Evolutionary conservation across 2,329 filamentous ascomycete genomes (phyloP).

Genomic region (Claviceps sp.): DNA sequence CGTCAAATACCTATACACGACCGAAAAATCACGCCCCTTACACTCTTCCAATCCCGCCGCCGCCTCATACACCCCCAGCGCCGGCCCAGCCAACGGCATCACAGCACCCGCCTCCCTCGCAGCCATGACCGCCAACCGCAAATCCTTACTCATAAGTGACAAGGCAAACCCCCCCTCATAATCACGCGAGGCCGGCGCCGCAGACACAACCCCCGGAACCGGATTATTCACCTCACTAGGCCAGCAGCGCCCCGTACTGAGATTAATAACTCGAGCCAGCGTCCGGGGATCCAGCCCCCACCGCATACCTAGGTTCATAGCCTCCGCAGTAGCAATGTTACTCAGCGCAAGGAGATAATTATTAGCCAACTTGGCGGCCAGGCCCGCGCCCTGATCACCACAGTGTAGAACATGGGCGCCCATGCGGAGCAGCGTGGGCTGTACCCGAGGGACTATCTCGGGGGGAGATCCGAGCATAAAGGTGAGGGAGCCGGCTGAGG

Average conservation of each 20-base stretch:
- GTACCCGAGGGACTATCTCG: slow-evolving; percentile 48
- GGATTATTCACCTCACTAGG: slow-evolving; percentile 93
- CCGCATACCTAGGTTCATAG: slow-evolving; percentile 50
- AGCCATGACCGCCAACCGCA: slow-evolving; percentile 59
- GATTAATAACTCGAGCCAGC: slow-evolving; percentile 78
- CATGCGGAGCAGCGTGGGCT: slow-evolving; percentile 64
- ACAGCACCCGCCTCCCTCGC: slow-evolving; percentile 53
- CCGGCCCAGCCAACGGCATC: slow-evolving; percentile 50
- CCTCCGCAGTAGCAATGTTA: slow-evolving; percentile 62
- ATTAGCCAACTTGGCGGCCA: slow-evolving; percentile 90
- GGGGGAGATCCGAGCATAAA: slow-evolving; percentile 82
- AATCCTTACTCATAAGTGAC: slow-evolving; percentile 67
- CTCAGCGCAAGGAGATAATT: slow-evolving; percentile 93
- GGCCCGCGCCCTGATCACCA: slow-evolving; percentile 68
- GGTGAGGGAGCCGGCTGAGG: slow-evolving; percentile 72
- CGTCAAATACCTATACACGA: slow-evolving; percentile 61
- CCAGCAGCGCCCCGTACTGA: slow-evolving; percentile 91
- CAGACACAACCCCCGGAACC: slow-evolving; percentile 68
- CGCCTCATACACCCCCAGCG: slow-evolving; percentile 52
- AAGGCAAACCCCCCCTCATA: slow-evolving; percentile 70
- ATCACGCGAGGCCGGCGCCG: slow-evolving; percentile 60
- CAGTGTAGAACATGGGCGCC: slow-evolving; percentile 77
- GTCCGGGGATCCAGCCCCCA: slow-evolving; percentile 48
- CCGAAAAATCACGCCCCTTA: slow-evolving; percentile 65
- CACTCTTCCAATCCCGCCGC: slow-evolving; percentile 48